Percentiles rank a stretch among this genome's conserved stretches.
Conservation (phyloP, 805 yeast species). For the Dipodascopsis uninucleata region DNA sequence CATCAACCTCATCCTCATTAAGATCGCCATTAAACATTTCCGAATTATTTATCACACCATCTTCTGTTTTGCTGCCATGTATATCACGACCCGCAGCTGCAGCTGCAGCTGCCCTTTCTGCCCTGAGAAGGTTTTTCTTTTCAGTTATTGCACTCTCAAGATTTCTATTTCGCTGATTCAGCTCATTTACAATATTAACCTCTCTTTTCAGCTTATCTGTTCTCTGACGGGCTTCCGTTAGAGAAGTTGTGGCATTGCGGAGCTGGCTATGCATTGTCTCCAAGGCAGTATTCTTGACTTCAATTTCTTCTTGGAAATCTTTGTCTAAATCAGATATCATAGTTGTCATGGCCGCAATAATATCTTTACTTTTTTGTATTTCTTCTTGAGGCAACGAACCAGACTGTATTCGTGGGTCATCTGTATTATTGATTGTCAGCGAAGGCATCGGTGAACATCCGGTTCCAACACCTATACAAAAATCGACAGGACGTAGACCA, state of each 20-base stretch:
- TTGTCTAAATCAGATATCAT: conserved; percentile 51
- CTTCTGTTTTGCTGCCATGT: conserved; percentile 13
- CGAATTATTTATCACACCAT: conserved; percentile 22
- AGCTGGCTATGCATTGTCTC: conserved; percentile 53
- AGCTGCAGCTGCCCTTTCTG: neutral
- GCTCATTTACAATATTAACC: conserved; percentile 45
- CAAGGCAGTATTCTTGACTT: conserved; percentile 50
- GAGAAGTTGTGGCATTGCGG: conserved; percentile 51
- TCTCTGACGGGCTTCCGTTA: conserved; percentile 48
- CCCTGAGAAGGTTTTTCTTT: neutral
- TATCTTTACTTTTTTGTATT: conserved; percentile 39
- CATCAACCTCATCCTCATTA: conserved; percentile 53
- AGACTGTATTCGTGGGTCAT: conserved; percentile 2
- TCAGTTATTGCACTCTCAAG: conserved; percentile 60
- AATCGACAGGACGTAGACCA: conserved; percentile 82
- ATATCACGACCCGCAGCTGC: neutral
- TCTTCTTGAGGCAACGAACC: conserved; percentile 22
- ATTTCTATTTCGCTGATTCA: conserved; percentile 54
- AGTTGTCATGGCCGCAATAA: conserved; percentile 50
- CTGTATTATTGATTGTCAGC: conserved; percentile 1
- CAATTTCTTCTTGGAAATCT: conserved; percentile 58
- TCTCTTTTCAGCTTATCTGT: conserved; percentile 51
- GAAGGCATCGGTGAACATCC: conserved; percentile 1
- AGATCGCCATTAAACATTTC: conserved; percentile 18
- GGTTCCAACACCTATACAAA: conserved; percentile 63